Conservation (phyloP, 2,329 filamentous ascomycete species). For the Ascochyta pisi region DNA sequence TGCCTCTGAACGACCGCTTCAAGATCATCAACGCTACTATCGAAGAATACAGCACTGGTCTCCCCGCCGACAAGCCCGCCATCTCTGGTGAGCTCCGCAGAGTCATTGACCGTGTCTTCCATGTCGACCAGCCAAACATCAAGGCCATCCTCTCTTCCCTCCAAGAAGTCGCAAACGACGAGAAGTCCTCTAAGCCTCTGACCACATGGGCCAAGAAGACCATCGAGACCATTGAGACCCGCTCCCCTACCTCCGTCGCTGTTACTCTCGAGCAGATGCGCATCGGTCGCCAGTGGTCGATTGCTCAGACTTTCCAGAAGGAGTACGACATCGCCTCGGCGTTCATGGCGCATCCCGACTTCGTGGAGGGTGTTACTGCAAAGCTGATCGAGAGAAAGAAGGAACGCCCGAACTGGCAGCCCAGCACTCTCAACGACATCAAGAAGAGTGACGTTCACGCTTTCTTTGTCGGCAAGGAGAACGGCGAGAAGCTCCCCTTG, state of each 20-base stretch:
- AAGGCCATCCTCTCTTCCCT: slow-evolving; percentile 75
- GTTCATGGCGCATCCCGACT: slow-evolving; percentile 93
- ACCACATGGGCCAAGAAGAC: slow-evolving; percentile 81
- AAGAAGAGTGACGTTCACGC: slow-evolving; percentile 63
- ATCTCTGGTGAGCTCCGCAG: slow-evolving; percentile 74
- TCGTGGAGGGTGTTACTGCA: slow-evolving; percentile 87
- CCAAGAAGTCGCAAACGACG: slow-evolving; percentile 51
- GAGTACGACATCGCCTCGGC: slow-evolving; percentile 83
- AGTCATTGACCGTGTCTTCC: slow-evolving; percentile 76
- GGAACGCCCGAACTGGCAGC: slow-evolving; percentile 75
- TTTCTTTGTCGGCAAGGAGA: slow-evolving; percentile 65
- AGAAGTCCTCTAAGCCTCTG: slow-evolving; percentile 51
- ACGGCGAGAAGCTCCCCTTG: slow-evolving; percentile 61
- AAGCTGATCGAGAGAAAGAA: slow-evolving; percentile 75
- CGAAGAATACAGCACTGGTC: slow-evolving; percentile 86
- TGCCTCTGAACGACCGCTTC: slow-evolving; percentile 67
- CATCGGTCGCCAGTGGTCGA: slow-evolving; percentile 76
- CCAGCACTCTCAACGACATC: slow-evolving; percentile 74
- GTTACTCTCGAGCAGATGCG: slow-evolving; percentile 86
- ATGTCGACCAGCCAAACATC: slow-evolving; percentile 64
- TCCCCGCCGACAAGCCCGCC: slow-evolving; percentile 65
- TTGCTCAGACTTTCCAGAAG: slow-evolving; percentile 81
- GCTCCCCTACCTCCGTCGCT: slow-evolving; percentile 86
- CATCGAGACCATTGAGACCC: slow-evolving; percentile 73
- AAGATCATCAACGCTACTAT: slow-evolving; percentile 83